Evolutionary conservation across 495 filamentous ascomycete species (phyloP), one percentile per base, ranked within the genome.

Genomic region (Pyrenula aspistea): DNA sequence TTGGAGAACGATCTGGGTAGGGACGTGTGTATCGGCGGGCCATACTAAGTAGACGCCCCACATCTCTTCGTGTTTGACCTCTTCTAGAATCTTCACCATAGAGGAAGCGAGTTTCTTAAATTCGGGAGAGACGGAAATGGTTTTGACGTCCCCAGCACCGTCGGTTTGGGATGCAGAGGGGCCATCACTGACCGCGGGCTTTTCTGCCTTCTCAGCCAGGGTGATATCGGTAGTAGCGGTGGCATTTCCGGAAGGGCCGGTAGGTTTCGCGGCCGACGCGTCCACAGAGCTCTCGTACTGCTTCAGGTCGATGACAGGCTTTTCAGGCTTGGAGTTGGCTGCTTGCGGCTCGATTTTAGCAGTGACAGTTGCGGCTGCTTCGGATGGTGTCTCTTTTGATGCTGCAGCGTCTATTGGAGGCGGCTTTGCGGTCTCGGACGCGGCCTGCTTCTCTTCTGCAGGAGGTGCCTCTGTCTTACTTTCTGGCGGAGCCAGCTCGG

Each of bases 1-100:
- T 64, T 94, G 89, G 54, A 95, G 69, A 51, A 96, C 79, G 58
- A 94, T 82, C 62, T 82, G 81, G n/a, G 84, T 91, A 50, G 81
- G 83, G 49, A 91, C 72, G 15, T 42, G 31, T 42, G 31, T 42
- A 62, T 87, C 78, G 2, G 63, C 70, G 15, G 73, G 73, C 48
- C 81, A 78, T 53, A 74, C 74, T 51, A 81, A 67, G 31, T 66
- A 56, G 10, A 95, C 79, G 12, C 90, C 90, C 83, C 89, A 95
- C 73, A 94, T 82, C 68, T 93, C 87, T 47, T 69, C 65, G 63
- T 91, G 76, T 24, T 71, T 70, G 8, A 77, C 69, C 25, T 73
- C 70, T 23, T 65, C 63, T 53, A 83, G 65, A 55, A 86, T 72
- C 31, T 42, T 42, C 31, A 42, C 31, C 31, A 42, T 42, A 15